phyloP scores from a whole-genome alignment of 2,329 filamentous ascomycete species.

The Aspergillus nomiae region DNA sequence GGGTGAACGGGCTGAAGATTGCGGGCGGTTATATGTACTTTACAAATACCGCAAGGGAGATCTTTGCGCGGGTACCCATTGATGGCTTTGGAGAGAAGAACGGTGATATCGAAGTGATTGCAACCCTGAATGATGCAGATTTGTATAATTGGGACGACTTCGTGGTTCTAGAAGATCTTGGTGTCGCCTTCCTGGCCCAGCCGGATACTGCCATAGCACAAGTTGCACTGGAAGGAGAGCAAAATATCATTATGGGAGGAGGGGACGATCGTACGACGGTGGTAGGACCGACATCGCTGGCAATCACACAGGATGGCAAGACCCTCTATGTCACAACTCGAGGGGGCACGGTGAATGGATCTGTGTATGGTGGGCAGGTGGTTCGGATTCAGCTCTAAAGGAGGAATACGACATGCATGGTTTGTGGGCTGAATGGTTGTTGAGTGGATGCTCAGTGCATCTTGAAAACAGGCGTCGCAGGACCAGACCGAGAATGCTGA shows the following conservation, averaged over 20 bases:
- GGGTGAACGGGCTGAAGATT: constrained; percentile 22
- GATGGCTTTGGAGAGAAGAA: constrained; percentile 3
- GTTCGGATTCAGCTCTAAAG: background rate
- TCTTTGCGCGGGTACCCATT: constrained; percentile 12
- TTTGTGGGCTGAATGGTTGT: no score
- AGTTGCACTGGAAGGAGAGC: constrained; percentile 10
- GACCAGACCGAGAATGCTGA: no score
- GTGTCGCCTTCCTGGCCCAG: constrained; percentile 17
- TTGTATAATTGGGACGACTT: constrained; percentile 20
- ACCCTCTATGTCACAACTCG: constrained; percentile 12
- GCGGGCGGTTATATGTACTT: constrained; percentile 15
- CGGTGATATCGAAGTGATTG: constrained; percentile 11
- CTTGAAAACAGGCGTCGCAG: no score
- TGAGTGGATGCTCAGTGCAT: no score
- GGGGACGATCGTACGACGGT: background rate
- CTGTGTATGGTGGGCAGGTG: constrained; percentile 11
- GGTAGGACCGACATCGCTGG: constrained; percentile 12
- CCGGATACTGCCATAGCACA: constrained; percentile 8
- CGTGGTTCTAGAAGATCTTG: constrained; percentile 10
- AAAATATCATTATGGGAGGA: constrained; percentile 12
- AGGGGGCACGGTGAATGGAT: background rate
- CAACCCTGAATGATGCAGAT: background rate
- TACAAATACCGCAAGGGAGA: constrained; percentile 13
- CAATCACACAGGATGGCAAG: background rate
- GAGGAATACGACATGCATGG: no score